Evolutionary conservation across 768 basidiomycete genomes (phyloP).

Genomic region (Tricholoma terreum): DNA sequence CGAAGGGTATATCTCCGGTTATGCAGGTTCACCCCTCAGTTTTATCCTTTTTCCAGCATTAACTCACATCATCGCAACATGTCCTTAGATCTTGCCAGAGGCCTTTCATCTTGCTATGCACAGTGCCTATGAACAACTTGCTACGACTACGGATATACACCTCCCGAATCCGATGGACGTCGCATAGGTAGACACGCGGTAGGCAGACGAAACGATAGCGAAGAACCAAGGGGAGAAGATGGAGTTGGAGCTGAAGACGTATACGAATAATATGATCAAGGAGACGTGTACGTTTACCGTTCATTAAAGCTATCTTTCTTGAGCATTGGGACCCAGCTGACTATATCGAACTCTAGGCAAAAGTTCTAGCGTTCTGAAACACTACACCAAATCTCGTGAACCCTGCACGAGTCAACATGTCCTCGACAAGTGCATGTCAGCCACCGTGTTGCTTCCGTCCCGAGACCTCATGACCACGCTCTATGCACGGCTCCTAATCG

Average conservation of each 20-base stretch:
- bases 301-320: neutral
- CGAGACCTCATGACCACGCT: neutral
- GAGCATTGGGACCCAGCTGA: conserved; percentile 82
- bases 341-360: conserved; percentile 74
- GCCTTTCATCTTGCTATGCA: conserved; percentile 67
- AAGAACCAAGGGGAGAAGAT: conserved; percentile 71
- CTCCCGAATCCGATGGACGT: conserved; percentile 48
- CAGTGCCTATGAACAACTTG: conserved; percentile 51
- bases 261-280: conserved; percentile 96
- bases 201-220: conserved; percentile 67
- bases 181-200: conserved; percentile 57
- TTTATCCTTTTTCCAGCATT: neutral
- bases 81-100: conserved; percentile 67
- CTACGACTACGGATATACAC: conserved; percentile 18
- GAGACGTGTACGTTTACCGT: conserved; percentile 68
- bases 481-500: conserved; percentile 64
- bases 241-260: conserved; percentile 91
- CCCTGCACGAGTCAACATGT: conserved; percentile 89
- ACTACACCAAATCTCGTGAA: conserved; percentile 89
- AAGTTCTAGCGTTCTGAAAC: conserved; percentile 65
- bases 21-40: conserved; percentile 60
- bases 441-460: too few relatives aligned
- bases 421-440: conserved; percentile 87
- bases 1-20: conserved; percentile 73
- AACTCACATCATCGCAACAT: conserved; percentile 58